A percentile compares a stretch with the other conserved stretches of the same genome.
phyloP scores from a whole-genome alignment of 2,329 filamentous ascomycete genomes.

The Cladosporium sp. region DNA sequence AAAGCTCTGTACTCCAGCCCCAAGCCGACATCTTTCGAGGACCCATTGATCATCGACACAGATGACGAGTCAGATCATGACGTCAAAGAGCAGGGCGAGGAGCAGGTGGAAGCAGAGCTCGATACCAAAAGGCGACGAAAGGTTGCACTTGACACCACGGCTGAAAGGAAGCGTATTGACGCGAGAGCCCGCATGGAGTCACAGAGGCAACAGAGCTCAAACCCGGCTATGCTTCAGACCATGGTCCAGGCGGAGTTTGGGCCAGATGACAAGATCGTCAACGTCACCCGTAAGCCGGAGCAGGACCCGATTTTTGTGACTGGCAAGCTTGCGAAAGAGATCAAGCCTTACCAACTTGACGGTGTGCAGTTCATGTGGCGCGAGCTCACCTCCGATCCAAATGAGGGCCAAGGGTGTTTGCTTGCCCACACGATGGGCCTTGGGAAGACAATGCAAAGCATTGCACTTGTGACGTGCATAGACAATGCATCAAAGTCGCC shows the following conservation, averaged over 20 bases:
- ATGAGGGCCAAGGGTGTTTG: constrained; percentile 65
- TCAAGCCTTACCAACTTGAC: constrained; percentile 74
- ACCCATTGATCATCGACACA: constrained; percentile 2
- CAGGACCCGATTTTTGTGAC: constrained; percentile 60
- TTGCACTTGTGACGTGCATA: constrained; percentile 73
- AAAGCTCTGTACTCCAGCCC: neutral
- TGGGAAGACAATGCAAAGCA: constrained; percentile 84
- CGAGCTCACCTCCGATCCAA: constrained; percentile 56
- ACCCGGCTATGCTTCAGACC: constrained; percentile 17
- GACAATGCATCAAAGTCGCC: constrained; percentile 57
- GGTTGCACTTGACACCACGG: constrained; percentile 9
- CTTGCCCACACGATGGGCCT: constrained; percentile 87
- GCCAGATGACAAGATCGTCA: constrained; percentile 50
- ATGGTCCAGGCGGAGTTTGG: constrained; percentile 13
- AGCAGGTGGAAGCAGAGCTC: neutral
- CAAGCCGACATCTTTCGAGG: neutral
- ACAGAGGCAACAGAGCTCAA: constrained; percentile 10
- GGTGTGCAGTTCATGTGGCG: constrained; percentile 88
- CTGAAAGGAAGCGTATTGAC: constrained; percentile 16
- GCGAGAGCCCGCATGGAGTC: constrained; percentile 15
- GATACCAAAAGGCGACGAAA: constrained; percentile 1
- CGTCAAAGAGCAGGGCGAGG: neutral
- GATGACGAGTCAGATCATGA: neutral
- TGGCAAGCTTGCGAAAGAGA: constrained; percentile 53
- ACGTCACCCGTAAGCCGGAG: constrained; percentile 56